Base-by-base conservation (phyloP, 2,329 filamentous ascomycete genomes). In the Onygenales sp. region DNA sequence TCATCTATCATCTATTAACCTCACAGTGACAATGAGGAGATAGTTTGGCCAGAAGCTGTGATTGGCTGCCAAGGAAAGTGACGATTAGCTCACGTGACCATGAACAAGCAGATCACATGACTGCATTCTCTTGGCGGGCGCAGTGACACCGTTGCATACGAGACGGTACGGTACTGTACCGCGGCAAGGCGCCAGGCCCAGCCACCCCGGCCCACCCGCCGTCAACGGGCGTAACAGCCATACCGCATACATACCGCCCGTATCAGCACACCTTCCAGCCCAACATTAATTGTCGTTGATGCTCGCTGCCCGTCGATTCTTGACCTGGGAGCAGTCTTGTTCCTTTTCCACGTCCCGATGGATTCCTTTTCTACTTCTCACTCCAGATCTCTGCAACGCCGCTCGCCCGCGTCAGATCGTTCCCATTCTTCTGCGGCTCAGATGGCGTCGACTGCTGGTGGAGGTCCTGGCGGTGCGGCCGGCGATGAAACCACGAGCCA, bases 381-480 rank as follows among this genome's bases (percentile, higher is more conserved):
- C 39, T 56, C 57, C 27, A 51, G 80, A 64, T 72, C 73, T 47
- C 71, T 79, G 63, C 81, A 82, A 64, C 78, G 83, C 60, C 79
- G 82, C 62, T 84, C 82, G 50, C 82, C 83, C n/a, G 80, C 76
- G 57, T 78, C 75, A 38, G 83, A 85, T 58, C 76, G 77, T 63
- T 79, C 78, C 51, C 79, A 77, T 62, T 77, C 81, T 50, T 59
- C 64, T 42, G 61, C 60, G 45, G 60, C 59, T 45, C 61, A 64
- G 50, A 62, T 63, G 52, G 59, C 61, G 42, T 61, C 62, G 27
- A 59, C 60, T 80, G 48, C 84, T 82, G 64, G 39, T 43, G 45
- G 41, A 38, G 41, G 38, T 41, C 54, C 36, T 52, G 59, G 54
- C 43, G 52, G 53, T 27, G 21, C 21, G 21, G 41, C 55, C 47